Conservation (phyloP, 2,329 filamentous ascomycete genomes). For the Sporothrix pseudoabietina region DNA sequence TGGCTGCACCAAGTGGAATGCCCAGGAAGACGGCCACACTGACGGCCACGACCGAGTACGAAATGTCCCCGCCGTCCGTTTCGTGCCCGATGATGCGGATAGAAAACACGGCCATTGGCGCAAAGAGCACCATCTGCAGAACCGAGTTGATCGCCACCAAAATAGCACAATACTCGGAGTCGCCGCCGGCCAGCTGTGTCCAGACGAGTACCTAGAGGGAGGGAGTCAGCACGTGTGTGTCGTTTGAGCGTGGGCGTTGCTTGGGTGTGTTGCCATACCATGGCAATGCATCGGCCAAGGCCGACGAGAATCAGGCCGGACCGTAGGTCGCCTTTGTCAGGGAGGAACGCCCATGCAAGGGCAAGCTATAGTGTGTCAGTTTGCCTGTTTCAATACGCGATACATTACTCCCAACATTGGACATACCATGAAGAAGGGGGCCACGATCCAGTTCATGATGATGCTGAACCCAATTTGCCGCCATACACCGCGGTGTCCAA, state of each 20-base stretch:
- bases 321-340: conserved; percentile 58
- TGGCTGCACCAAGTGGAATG: conserved; percentile 77
- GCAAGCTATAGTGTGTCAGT: conserved; percentile 50
- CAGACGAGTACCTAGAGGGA: conserved; percentile 56
- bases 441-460: conserved; percentile 79
- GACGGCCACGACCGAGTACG: conserved; percentile 71
- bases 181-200: conserved; percentile 70
- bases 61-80: conserved; percentile 42
- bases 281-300: conserved; percentile 82
- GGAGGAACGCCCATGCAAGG: conserved; percentile 69
- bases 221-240: neutral
- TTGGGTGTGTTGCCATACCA: conserved; percentile 55
- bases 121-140: conserved; percentile 73
- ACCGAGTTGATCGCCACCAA: conserved; percentile 75
- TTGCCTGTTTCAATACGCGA: neutral
- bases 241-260: neutral
- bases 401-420: too few relatives aligned
- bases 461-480: conserved; percentile 77
- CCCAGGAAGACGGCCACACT: conserved; percentile 84
- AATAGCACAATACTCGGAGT: conserved; percentile 80
- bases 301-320: conserved; percentile 80
- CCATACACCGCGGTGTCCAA: conserved; percentile 67
- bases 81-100: conserved; percentile 66
- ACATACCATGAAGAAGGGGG: conserved; percentile 75
- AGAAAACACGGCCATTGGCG: conserved; percentile 69